Evolutionary conservation across 1,284 basidiomycete species (phyloP), one percentile per base, ranked within the genome.

Genomic region (Ceratorhiza oryzae-sativae): DNA sequence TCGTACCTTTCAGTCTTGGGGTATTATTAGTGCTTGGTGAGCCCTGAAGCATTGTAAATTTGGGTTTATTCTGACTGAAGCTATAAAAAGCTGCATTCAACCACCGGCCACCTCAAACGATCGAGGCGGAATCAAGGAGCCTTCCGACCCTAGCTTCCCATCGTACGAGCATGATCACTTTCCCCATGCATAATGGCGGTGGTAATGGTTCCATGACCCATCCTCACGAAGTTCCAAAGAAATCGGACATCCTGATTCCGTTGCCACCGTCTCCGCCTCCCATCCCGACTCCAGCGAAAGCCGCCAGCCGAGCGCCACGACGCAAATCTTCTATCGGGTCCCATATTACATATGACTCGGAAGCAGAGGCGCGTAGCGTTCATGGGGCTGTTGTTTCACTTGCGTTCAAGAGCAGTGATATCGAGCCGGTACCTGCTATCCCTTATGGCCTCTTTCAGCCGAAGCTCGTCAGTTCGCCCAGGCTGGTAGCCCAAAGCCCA

Each of bases 1-100:
- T 84, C 70, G 75, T 87, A 25, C 85, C 85, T 0, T 83, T 84
- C 71, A 83, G 83, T 72, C 75, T 86, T n/a, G 84, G 83, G 18
- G 79, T 83, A 4, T 72, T 87, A 15, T 71, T 83, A 23, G 84
- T 87, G n/a, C 78, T 87, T 55, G 76, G 77, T 78, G 32, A 25
- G 65, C 39, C 18, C 4, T 13, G 36, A 3, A 13, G 49, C 23
- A 45, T 68, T 20, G 23, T 45, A 13, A n/a, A 20, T 27, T 9
- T 51, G 39, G 34, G 27, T 9, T n/a, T 23, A n/a, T 48, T 10
- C 39, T 23, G 51, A 68, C 65, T 27, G 12, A 56, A 42, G 15
- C 6, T 55, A 8, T 34, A 23, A 55, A 48, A 55, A 76, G 76
- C 62, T 41, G 71, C 73, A 23, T 76, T 76, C 60, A 76, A 76